Evolutionary conservation across 176 grass and related monocot species (phyloP), one percentile per base, ranked within the genome.

Genomic region (Oryza australiensis): DNA sequence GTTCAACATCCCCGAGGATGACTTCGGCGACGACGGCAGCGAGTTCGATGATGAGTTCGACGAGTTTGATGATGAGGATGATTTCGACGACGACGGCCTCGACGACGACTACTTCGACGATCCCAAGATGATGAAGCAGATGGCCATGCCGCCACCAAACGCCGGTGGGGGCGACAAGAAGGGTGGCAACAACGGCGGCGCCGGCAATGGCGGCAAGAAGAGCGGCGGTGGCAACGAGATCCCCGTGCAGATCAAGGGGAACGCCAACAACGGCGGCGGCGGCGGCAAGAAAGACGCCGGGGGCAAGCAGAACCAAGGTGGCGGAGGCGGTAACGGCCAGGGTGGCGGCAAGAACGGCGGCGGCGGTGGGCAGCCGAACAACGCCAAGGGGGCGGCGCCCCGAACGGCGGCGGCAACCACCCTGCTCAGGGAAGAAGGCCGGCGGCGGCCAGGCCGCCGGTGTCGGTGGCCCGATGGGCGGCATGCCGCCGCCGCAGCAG

Each of bases 1-100:
- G 64, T 91, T 91, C 70, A 66, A 3, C 22, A 26, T 89, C 14
- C 94, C 88, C 1, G 84, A 87, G 76, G 88, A 89, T 23, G 64
- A 74, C 16, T 86, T 81, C 29, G 89, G 83, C 7, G 91, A 87
- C 45, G 80, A 87, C 0, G 84, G 76, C 41, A 89, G 88, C 53
- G 91, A 94, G 82, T 91, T 79, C 41, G 88, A 88, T 16, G 91
- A 90, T 9, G 91, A 93, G 13, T 80, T 90, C 24, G 91, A 93
- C 14, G 91, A 90, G 46, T 87, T 60, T 4, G 78, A 89, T 27
- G 85, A 82, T 13, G 86, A 91, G 20, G 90, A 92, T 1, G 83
- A 64, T 30, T 77, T 74, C 24, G 86, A 91, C 16, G 89, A 92
- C 5, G 93, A 95, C 1, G 89, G 77, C 12, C 27, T 87, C 3